A percentile compares a stretch with the other conserved stretches of the same genome.
Conservation (phyloP, 768 basidiomycete species). For the Podaxis carcinomalis region DNA sequence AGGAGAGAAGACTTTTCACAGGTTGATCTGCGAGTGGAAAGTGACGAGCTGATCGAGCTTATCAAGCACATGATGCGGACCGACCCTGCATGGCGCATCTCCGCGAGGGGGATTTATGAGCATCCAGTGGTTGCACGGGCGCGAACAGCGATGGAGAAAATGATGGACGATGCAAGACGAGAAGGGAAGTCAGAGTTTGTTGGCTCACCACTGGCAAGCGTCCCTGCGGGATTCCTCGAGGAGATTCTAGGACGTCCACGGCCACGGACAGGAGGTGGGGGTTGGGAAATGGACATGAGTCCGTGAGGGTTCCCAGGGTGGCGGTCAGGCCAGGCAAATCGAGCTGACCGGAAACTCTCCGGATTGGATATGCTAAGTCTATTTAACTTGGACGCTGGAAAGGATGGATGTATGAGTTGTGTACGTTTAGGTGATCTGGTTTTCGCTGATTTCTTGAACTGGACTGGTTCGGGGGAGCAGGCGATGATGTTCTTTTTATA, state of each 20-base stretch:
- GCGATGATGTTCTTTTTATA: constrained; percentile 10
- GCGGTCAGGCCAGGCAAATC: background rate
- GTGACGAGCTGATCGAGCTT: constrained; percentile 61
- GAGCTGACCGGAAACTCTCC: background rate
- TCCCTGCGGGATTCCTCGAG: constrained; percentile 58
- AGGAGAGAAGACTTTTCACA: constrained; percentile 90
- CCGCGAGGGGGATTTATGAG: constrained; percentile 48
- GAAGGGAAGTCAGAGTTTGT: constrained; percentile 41
- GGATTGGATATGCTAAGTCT: constrained; percentile 10
- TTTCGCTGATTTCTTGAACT: constrained; percentile 19
- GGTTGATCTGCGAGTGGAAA: constrained; percentile 63
- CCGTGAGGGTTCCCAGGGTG: constrained; percentile 10
- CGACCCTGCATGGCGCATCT: constrained; percentile 56
- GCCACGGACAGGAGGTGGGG: constrained; percentile 30
- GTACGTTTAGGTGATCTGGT: constrained; percentile 6
- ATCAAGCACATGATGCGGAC: constrained; percentile 77
- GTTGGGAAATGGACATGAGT: constrained; percentile 23
- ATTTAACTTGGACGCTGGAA: constrained; percentile 14
- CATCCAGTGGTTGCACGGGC: constrained; percentile 66
- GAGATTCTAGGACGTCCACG: constrained; percentile 45
- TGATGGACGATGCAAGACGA: constrained; percentile 29
- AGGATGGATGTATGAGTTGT: background rate
- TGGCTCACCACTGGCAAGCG: constrained; percentile 60
- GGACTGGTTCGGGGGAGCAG: constrained; percentile 16
- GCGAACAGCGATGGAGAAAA: constrained; percentile 57